Conservation (phyloP, 2,329 filamentous ascomycete genomes). For the Fusarium papillatum region DNA sequence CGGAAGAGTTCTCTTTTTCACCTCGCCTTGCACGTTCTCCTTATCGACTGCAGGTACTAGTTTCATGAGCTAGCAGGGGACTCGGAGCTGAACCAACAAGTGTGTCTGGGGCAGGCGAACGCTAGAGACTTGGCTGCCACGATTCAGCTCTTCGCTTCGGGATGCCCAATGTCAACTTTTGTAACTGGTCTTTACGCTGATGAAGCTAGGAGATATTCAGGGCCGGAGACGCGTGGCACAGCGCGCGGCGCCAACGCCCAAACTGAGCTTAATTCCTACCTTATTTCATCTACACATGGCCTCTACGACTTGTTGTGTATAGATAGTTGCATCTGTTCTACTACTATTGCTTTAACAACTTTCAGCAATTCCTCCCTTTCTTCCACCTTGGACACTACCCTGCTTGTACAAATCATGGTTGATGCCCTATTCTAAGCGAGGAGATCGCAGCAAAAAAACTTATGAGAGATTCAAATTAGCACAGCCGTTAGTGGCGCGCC, state of each 20-base stretch:
- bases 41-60: neutral
- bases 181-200: no score
- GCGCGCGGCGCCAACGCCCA: neutral
- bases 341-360: neutral
- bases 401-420: neutral
- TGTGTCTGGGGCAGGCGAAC: neutral
- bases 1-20: neutral
- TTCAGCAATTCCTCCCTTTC: neutral
- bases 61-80: neutral
- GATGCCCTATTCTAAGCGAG: neutral
- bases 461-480: neutral
- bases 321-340: neutral
- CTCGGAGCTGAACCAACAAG: neutral
- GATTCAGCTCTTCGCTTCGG: no score
- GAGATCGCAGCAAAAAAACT: neutral
- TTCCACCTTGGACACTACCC: neutral
- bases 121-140: neutral
- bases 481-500: neutral
- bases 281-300: neutral
- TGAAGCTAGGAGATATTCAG: neutral
- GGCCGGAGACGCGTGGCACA: no score
- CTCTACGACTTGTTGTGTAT: neutral
- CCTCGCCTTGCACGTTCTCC: neutral
- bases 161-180: no score
- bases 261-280: neutral